Percentiles rank a stretch among this genome's conserved stretches.
These are phyloP conservation scores for Cladobotryum protrusum DNA, from an alignment of 2,329 filamentous ascomycete genomes.

Conservation along the genomic window DNA sequence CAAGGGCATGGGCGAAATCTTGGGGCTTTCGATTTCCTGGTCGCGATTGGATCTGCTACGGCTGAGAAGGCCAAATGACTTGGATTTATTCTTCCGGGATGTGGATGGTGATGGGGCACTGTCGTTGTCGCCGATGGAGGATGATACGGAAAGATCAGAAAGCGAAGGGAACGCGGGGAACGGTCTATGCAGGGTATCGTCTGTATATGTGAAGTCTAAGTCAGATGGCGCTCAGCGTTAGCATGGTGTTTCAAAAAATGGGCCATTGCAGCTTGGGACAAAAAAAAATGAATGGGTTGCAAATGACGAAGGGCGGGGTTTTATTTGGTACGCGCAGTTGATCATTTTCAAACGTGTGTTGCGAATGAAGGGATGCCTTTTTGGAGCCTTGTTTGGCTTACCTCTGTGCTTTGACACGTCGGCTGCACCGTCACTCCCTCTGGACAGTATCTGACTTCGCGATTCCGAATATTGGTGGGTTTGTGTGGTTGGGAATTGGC, in stretches of 20 bases:
- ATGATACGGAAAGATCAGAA: slow-evolving; percentile 48
- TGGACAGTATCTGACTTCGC: slow-evolving; percentile 33
- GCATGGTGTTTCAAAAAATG: background rate
- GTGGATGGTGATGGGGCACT: slow-evolving; percentile 25
- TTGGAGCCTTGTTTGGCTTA: slow-evolving; percentile 18
- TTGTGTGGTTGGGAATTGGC: slow-evolving; percentile 22
- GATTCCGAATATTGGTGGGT: slow-evolving; percentile 30
- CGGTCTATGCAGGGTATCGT: slow-evolving; percentile 33
- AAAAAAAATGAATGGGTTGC: slow-evolving; percentile 2
- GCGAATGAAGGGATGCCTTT: background rate
- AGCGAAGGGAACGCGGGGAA: slow-evolving; percentile 38
- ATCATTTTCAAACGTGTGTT: background rate
- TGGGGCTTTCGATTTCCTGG: slow-evolving; percentile 39
- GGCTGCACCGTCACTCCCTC: slow-evolving; percentile 27
- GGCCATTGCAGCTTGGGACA: slow-evolving; percentile 5
- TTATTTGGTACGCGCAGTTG: background rate
- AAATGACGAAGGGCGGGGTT: background rate
- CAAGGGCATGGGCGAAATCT: slow-evolving; percentile 25
- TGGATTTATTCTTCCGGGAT: slow-evolving; percentile 46
- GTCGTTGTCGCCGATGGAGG: slow-evolving; percentile 44
- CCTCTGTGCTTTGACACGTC: slow-evolving; percentile 25
- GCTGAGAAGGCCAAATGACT: slow-evolving; percentile 47
- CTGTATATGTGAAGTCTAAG: slow-evolving; percentile 22
- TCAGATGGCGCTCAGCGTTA: background rate
- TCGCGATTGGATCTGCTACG: slow-evolving; percentile 48